Base-by-base conservation (phyloP, 2,329 filamentous ascomycete species). In the Fusarium sp. region DNA sequence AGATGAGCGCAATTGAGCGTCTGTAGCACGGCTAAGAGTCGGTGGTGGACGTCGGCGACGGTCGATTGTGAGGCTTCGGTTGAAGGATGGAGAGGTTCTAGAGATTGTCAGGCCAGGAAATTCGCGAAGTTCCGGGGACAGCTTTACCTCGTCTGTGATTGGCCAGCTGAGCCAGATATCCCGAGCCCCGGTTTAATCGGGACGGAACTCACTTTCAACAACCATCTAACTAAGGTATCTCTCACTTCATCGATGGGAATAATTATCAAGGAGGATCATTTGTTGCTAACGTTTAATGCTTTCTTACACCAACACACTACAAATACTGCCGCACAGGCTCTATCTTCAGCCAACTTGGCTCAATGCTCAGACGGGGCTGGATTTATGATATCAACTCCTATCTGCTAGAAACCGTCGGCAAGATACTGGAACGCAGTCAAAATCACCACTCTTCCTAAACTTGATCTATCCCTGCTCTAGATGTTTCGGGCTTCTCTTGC, bases 41-140 rank as follows among this genome's bases (percentile, higher is more conserved):
- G 72, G 64, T 73, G 73, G 74, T 76, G 74, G 75, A 75, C 74
- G 75, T 77, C 74, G 75, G 74, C 74, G 68, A 74, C 73, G 56
- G 77, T 70, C 68, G 75, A 72, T 76, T 70, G 60, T 66, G 73
- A 74, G 75, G 67, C 66, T 79, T 79, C 73, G 68, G 72, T 76
- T 75, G 75, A 75, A 75, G 74, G 73, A 76, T 77, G 75, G 66
- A 76, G 78, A 79, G 74, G 77, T 72, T 78, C 74, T 77, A 72
- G 76, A 70, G 77, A 77, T 78, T 77, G 79, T 79, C 78, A 77
- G 79, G 73, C 75, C 78, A 79, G 75, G 77, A 81, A 81, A 80
- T 80, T 80, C 79, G 77, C 79, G 77, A 80, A 79, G 68, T 79
- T 78, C 78, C 77, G 78, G 72, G 68, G 69, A 73, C 70, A 76